Evolutionary conservation across 257 asterid genomes (phyloP), one percentile per base, ranked within the genome.

Genomic region (Capsicum baccatum): DNA sequence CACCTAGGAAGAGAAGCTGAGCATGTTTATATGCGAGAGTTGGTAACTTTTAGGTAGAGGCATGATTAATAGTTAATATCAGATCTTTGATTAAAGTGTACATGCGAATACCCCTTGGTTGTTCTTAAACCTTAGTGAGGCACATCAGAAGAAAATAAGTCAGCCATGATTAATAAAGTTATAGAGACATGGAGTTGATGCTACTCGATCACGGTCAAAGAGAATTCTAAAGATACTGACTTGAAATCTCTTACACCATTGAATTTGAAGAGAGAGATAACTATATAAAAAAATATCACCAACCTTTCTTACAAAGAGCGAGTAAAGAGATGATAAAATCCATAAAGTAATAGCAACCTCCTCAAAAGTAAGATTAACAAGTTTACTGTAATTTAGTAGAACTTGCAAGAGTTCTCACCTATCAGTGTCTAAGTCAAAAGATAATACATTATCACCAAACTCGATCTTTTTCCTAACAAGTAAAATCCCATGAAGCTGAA

Each of bases 381-480:
- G 19, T 82, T 92, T 94, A 84, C 84, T 26, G 63, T 85, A 83
- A 63, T 71, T 90, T 39, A 92, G 7, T 19, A 56, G 74, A 8
- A 90, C 89, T 52, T 2, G 8, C 68, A 91, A 13, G 48, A 79
- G 83, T 73, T 94, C 84, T 62, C 93, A 94, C 83, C 89, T 87
- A 42, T 90, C 92, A 84, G 83, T 91, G 64, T 92, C 91, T 37
- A 94, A 83, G 48, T 92, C 93, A 55, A 93, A 83, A 83, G 60
- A 33, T 47, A 86, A 12, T 0, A 35, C 66, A 69, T 89, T 91
- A 1, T 86, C 87, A 74, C 88, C 93, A 70, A 50, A 59, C 33
- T 88, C 92, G 21, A 94, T 91, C 89, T 63, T 88, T 8, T 83
- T 78, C 57, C 87, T 92, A 76, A 87, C 97, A 85, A 96, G 90